Evolutionary conservation across 179 eudicot species (phyloP).

Genomic region (Patellifolia procumbens): DNA sequence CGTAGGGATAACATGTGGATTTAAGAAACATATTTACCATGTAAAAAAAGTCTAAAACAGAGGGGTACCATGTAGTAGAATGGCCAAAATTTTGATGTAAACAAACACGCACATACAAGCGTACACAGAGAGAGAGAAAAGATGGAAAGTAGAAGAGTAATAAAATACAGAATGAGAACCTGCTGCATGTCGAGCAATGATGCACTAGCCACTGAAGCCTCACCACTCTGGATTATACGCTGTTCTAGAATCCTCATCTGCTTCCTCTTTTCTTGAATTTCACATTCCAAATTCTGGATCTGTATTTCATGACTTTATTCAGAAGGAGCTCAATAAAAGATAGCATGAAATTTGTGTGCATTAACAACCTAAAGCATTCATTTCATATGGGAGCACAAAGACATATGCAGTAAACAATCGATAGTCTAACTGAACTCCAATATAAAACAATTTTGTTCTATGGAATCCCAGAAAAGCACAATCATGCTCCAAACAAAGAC

Average conservation of each 20-base stretch:
- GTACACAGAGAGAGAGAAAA: not conserved
- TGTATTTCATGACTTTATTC: constrained; percentile 27
- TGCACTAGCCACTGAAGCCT: constrained; percentile 78
- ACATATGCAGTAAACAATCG: not conserved
- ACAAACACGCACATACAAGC: not conserved
- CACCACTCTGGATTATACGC: constrained; percentile 75
- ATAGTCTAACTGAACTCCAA: not conserved
- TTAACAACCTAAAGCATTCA: not conserved
- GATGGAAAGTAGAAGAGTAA: not conserved
- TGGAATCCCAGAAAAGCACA: not conserved
- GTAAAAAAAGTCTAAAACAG: too few species aligned
- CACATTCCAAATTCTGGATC: constrained; percentile 87
- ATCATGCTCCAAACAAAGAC: not conserved
- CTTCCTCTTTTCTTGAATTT: constrained; percentile 78
- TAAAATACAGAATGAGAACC: constrained; percentile 44
- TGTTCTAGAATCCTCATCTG: constrained; percentile 90
- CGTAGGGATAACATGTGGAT: too few species aligned
- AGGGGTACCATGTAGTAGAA: too few species aligned
- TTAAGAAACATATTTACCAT: too few species aligned
- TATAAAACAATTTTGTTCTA: not conserved
- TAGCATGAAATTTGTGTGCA: not conserved
- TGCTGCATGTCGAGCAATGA: constrained; percentile 92
- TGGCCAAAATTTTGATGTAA: not conserved
- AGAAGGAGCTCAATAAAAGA: not conserved
- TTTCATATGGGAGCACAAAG: not conserved